Evolutionary conservation across 2,329 filamentous ascomycete genomes (phyloP), one percentile per base, ranked within the genome.

Genomic region (Pezicula carpinea): DNA sequence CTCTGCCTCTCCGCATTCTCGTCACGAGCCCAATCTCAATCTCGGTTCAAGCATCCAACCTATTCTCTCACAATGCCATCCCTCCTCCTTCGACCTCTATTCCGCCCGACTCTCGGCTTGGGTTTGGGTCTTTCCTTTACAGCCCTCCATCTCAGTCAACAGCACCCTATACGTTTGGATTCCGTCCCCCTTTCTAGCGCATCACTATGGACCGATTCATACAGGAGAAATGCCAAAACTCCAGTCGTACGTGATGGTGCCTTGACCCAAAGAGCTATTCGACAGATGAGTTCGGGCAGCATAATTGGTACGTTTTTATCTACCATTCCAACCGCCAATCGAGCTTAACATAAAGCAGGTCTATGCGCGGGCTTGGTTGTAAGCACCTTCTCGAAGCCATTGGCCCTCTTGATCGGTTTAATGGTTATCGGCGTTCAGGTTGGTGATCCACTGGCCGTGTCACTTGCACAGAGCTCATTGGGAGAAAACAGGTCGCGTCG

Each of bases 311-410:
- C 19, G 54, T 11, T 29, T 53, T 10, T 36, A 29, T 6, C n/a
- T 29, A 22, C 29, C 10, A 18, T 15, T 17, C 41, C 44, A 22
- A 19, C 44, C 21, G 15, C 3, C 7, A 44, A 22, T 18, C 41
- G 35, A 43, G 43, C 5, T 19, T 13, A 19, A 21, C 22, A 18
- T 18, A n/a, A 47, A 5, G 36, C 43, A 59, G 59, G 57, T 17
- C 23, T 61, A 23, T 57, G 58, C 48, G 51, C 57, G 6, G 59
- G 61, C 3, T 43, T 91, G 26, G 68, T 83, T 0, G 74, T 90
- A 21, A 81, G 82, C 49, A 70, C 85, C 14, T 89, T 91, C 64
- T 89, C 84, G 7, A 80, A 80, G 60, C 80, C 83, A 1, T 68
- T 91, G 40, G 83, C 85, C 1, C 59, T 90, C 14, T 63, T 91